These are phyloP conservation scores for Leucocoprinus sp. DNA, from an alignment of 768 basidiomycete genomes.

Conservation along the genomic window DNA sequence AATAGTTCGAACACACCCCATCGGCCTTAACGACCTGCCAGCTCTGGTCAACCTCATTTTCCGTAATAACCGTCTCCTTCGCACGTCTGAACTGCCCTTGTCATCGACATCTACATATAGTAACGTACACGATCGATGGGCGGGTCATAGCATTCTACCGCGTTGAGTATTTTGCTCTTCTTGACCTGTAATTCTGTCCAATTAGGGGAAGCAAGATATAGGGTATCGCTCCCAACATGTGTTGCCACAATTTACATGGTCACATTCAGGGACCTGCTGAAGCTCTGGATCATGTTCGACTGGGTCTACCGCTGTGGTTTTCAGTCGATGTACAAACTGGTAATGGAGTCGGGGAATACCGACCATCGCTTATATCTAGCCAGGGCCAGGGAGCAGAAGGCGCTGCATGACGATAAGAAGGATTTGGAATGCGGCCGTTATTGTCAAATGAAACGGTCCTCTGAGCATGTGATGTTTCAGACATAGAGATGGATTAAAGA, in stretches of 20 bases:
- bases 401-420: constrained; percentile 36
- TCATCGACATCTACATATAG: constrained; percentile 32
- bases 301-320: constrained; percentile 17
- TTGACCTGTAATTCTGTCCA: constrained; percentile 37
- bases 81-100: constrained; percentile 29
- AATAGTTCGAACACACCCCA: constrained; percentile 25
- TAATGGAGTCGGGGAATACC: neutral
- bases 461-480: neutral
- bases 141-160: constrained; percentile 2
- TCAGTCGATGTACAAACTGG: too few species aligned
- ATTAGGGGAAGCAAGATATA: constrained; percentile 37
- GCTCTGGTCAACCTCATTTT: constrained; percentile 20
- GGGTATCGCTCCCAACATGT: constrained; percentile 31
- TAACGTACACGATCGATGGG: neutral
- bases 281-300: constrained; percentile 18
- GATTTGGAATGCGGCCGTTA: constrained; percentile 21
- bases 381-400: constrained; percentile 40
- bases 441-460: neutral
- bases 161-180: constrained; percentile 26
- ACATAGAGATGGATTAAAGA: too few species aligned
- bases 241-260: constrained; percentile 20
- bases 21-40: constrained; percentile 30
- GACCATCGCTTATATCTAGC: constrained; percentile 4
- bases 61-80: constrained; percentile 16
- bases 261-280: constrained; percentile 23